Evolutionary conservation across 1,139 yeast genomes (phyloP).

Genomic region (Candida glucosophila): DNA sequence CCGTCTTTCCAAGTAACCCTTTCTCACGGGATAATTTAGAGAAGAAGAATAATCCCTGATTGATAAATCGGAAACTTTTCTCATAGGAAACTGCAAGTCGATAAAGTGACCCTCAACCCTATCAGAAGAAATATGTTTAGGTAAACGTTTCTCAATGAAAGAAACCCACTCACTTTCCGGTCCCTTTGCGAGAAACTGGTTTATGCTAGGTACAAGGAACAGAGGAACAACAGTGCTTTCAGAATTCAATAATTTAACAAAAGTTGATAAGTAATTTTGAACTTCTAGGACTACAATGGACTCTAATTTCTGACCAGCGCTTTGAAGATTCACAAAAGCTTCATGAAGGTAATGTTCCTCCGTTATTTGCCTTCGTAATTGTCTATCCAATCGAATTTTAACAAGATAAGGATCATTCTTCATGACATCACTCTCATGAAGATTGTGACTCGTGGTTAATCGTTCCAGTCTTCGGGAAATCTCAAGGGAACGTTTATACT

Average conservation of each 20-base stretch:
- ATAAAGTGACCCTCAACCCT: slow-evolving; percentile 53
- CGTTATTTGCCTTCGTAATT: slow-evolving; percentile 62
- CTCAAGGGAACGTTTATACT: slow-evolving; percentile 38
- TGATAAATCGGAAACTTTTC: slow-evolving; percentile 53
- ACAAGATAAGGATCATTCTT: slow-evolving; percentile 77
- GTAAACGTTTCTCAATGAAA: slow-evolving; percentile 61
- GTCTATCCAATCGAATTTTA: slow-evolving; percentile 64
- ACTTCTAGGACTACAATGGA: slow-evolving; percentile 79
- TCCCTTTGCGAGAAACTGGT: slow-evolving; percentile 71
- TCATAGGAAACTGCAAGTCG: slow-evolving; percentile 61
- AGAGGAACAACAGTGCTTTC: slow-evolving; percentile 65
- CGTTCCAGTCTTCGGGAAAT: slow-evolving; percentile 26
- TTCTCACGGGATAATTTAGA: slow-evolving; percentile 60
- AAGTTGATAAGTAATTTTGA: slow-evolving; percentile 69
- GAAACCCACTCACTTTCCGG: slow-evolving; percentile 86
- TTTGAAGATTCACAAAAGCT: slow-evolving; percentile 80
- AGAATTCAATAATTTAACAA: slow-evolving; percentile 57
- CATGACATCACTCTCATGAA: slow-evolving; percentile 24
- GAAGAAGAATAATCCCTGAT: slow-evolving; percentile 68
- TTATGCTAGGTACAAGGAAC: slow-evolving; percentile 54
- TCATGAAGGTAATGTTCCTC: slow-evolving; percentile 86
- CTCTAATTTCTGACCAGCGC: slow-evolving; percentile 83
- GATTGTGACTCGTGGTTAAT: too few species aligned
- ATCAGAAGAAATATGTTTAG: slow-evolving; percentile 19
- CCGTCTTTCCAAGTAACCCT: slow-evolving; percentile 81